phyloP scores from a whole-genome alignment of 257 asterid genomes.

The Coffea eugenioides region DNA sequence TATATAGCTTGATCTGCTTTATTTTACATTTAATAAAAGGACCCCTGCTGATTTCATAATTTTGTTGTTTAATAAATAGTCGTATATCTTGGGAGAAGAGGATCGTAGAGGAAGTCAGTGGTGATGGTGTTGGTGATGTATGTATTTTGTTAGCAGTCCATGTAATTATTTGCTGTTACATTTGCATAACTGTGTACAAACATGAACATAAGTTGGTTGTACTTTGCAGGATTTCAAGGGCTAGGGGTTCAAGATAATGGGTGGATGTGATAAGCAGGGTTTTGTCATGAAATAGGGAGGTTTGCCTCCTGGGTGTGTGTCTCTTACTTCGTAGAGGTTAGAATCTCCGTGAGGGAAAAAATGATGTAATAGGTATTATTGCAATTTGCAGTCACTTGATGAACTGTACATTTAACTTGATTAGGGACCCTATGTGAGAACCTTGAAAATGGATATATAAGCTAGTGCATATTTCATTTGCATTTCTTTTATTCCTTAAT shows the following conservation, averaged over 20 bases:
- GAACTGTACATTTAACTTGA: background rate
- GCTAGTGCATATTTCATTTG: no score
- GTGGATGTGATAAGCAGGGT: slow-evolving; percentile 62
- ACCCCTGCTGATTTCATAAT: background rate
- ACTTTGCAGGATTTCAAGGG: slow-evolving; percentile 46
- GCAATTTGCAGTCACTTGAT: background rate
- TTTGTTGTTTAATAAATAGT: slow-evolving; percentile 13
- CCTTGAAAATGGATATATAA: no score
- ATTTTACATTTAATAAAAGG: background rate
- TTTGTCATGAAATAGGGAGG: slow-evolving; percentile 66
- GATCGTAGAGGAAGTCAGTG: slow-evolving; percentile 51
- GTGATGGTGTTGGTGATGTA: slow-evolving; percentile 57
- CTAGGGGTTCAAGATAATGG: slow-evolving; percentile 56
- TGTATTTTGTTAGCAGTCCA: background rate
- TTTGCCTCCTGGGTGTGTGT: slow-evolving; percentile 51
- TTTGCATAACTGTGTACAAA: background rate
- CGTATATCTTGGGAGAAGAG: slow-evolving; percentile 54
- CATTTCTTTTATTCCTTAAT: no score
- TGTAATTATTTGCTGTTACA: background rate
- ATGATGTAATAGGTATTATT: background rate
- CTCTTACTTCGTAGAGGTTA: slow-evolving; percentile 6
- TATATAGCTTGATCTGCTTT: background rate
- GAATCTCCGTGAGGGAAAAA: background rate
- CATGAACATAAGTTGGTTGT: background rate
- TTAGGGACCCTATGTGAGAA: slow-evolving; percentile 54